Evolutionary conservation across 169 alveolate genomes (phyloP), one percentile per base, ranked within the genome.

Genomic region (Cryptosporidium bovis): DNA sequence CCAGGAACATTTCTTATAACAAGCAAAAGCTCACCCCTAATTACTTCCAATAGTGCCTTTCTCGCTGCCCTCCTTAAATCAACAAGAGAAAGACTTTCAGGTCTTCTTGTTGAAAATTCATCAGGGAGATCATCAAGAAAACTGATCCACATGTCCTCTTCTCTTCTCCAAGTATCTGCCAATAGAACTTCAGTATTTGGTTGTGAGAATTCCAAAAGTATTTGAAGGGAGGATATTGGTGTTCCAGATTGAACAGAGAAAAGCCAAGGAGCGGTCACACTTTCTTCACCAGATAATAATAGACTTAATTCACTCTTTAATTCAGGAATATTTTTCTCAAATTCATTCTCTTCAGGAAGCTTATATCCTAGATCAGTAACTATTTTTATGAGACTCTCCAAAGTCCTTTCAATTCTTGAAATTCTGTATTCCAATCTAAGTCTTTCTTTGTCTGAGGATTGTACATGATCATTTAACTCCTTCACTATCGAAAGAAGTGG

Each of bases 191-290:
- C 90, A 0, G 98, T 95, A 48, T 91, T 91, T 29, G 94, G 90
- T 27, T 93, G 96, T 18, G 91, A 71, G 55, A 95, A 94, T 82
- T 95, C 97, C 16, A 95, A 92, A 56, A 95, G 93, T 31, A 95
- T 95, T 87, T 95, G 98, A 34, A 95, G 66, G 6, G 97, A 93
- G 24, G 98, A 95, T 44, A 95, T 82, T 15, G 98, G 97, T 16
- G 98, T 95, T 36, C 96, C 97, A 66, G 92, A 83, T 91, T 95
- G 97, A 65, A 97, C 95, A 16, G 97, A 94, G 68, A 95, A 95
- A 13, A 95, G 90, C 98, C 98, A 95, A 20, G 98, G 97, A 18
- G 97, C 94, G 53, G 94, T 77, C 4, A 77, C 48, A 29, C 71
- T 77, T 27, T 77, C 87, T 24, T 77, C 87, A 31, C 87, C 87